Conservation (phyloP, 345 rosid genomes). For the Physaria fendleri region DNA sequence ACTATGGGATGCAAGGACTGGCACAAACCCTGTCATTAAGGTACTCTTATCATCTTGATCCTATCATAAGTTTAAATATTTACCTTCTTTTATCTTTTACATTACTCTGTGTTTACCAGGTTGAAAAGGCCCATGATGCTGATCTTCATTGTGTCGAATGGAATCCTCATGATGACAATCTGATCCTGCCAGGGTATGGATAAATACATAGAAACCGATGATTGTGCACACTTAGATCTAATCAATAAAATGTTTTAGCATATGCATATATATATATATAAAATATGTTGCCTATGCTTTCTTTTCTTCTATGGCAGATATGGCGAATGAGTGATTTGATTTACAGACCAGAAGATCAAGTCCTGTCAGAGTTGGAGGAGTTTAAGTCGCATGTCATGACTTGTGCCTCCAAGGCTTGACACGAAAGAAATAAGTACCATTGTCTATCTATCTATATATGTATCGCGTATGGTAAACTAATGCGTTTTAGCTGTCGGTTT, state of each 20-base stretch:
- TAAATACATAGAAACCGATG: no score
- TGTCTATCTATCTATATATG: constrained; percentile 11
- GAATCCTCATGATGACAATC: constrained; percentile 76
- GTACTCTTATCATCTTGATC: constrained; percentile 23
- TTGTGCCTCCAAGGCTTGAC: constrained; percentile 49
- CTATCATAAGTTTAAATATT: background rate
- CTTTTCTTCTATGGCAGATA: constrained; percentile 45
- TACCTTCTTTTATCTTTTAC: background rate
- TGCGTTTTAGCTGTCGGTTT: constrained; percentile 17
- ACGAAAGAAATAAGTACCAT: background rate
- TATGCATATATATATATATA: no score
- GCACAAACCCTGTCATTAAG: constrained; percentile 63
- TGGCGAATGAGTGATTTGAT: constrained; percentile 89
- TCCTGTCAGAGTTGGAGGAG: constrained; percentile 75
- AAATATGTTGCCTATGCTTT: background rate
- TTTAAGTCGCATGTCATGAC: constrained; percentile 68
- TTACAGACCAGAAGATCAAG: constrained; percentile 87
- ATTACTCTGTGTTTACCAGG: constrained; percentile 36
- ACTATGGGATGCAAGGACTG: constrained; percentile 89
- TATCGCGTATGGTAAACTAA: constrained; percentile 11
- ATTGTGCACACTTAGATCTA: background rate
- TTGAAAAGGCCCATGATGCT: constrained; percentile 84
- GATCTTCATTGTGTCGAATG: constrained; percentile 96
- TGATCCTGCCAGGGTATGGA: constrained; percentile 88
- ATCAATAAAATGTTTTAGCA: no score